A percentile compares a stretch with the other conserved stretches of the same genome.
phyloP scores from a whole-genome alignment of 225 moss, liverwort and hornwort species.

The Asterella californica region DNA sequence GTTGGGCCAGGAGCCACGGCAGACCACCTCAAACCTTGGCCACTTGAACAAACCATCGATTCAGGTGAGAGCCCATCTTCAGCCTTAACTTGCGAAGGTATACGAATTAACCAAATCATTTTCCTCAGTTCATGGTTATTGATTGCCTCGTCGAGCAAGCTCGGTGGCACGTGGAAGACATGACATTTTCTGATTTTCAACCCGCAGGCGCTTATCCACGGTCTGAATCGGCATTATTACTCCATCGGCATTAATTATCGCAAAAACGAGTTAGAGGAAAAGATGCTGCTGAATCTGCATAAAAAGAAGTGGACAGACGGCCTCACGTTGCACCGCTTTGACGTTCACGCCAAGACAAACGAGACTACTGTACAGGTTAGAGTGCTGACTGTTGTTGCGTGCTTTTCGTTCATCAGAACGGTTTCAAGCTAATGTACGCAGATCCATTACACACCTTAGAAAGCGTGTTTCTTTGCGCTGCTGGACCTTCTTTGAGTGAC shows the following conservation, averaged over 20 bases:
- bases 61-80: conserved; percentile 48
- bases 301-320: conserved; percentile 99
- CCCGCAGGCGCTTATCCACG: conserved; percentile 85
- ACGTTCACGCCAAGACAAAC: conserved; percentile 81
- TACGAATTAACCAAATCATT: neutral
- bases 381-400: neutral
- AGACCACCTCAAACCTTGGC: conserved; percentile 92
- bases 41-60: conserved; percentile 95
- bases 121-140: neutral
- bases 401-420: neutral
- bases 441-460: too few species aligned
- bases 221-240: conserved; percentile 89
- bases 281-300: conserved; percentile 91
- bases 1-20: conserved; percentile 95
- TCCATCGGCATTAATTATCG: conserved; percentile 95
- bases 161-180: neutral
- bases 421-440: too few species aligned
- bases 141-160: neutral
- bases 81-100: neutral
- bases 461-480: too few species aligned
- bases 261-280: conserved; percentile 93
- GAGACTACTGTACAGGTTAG: conserved; percentile 87
- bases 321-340: conserved; percentile 81
- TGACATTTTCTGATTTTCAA: neutral
- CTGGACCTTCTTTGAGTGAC: too few species aligned